Conservation (phyloP, 2,329 filamentous ascomycete genomes). For the Trichophyton mentagrophytes region DNA sequence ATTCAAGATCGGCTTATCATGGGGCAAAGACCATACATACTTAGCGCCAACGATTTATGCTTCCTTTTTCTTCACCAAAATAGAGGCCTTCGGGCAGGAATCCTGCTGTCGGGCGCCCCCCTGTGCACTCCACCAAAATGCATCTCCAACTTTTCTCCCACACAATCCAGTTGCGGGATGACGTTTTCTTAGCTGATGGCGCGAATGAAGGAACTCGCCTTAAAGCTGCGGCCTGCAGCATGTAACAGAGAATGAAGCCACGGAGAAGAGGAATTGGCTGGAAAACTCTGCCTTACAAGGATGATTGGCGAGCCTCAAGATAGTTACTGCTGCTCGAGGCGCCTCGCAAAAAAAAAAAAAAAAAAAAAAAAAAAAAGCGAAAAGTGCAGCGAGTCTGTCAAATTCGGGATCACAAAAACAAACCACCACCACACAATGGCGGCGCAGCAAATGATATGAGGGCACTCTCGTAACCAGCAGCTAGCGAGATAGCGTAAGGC, state of each 20-base stretch:
- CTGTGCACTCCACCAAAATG: neutral
- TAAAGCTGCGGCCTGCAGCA: neutral
- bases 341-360: neutral
- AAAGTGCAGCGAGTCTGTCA: neutral
- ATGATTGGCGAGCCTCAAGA: neutral
- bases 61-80: neutral
- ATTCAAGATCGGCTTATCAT: neutral
- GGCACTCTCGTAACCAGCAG: neutral
- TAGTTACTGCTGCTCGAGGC: neutral
- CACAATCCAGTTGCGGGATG: neutral
- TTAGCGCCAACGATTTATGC: neutral
- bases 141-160: neutral
- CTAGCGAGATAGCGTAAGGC: neutral
- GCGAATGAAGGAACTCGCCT: neutral
- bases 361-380: too few relatives aligned
- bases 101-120: conserved; percentile 1
- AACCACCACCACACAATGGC: neutral
- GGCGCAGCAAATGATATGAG: neutral
- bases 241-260: neutral
- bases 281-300: neutral
- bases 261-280: neutral
- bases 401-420: neutral
- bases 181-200: neutral
- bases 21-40: neutral
- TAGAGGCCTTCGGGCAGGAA: neutral